Conservation (phyloP, 768 basidiomycete species). For the Tricholoma terreum region DNA sequence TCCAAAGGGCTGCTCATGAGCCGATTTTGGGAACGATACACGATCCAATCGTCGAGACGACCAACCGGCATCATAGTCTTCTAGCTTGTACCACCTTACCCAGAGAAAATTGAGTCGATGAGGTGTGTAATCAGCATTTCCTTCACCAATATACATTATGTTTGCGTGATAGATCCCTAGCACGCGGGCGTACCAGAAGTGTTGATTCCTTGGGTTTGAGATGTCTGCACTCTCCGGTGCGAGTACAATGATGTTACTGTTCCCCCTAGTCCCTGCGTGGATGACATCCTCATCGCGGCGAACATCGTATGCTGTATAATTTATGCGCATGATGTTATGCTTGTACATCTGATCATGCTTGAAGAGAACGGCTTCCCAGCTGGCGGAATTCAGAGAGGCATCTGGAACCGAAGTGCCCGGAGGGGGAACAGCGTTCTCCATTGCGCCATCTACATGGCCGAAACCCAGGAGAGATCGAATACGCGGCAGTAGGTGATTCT, state of each 20-base stretch:
- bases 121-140: no score
- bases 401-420: no score
- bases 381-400: no score
- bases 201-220: not conserved
- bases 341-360: no score
- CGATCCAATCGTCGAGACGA: no score
- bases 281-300: not conserved
- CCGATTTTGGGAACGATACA: not conserved
- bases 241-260: not conserved
- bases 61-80: no score
- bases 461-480: no score
- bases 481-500: not conserved
- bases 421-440: no score
- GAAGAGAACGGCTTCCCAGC: no score
- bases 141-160: not conserved
- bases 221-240: not conserved
- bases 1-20: slow-evolving; percentile 5
- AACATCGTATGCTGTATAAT: not conserved
- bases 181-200: not conserved
- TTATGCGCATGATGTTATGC: no score
- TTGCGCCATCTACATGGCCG: no score
- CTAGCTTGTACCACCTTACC: not conserved
- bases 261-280: not conserved
- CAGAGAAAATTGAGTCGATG: not conserved
- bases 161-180: not conserved